These are phyloP conservation scores for Neofusicoccum cordaticola DNA, from an alignment of 2,329 filamentous ascomycete species.

Conservation along the genomic window DNA sequence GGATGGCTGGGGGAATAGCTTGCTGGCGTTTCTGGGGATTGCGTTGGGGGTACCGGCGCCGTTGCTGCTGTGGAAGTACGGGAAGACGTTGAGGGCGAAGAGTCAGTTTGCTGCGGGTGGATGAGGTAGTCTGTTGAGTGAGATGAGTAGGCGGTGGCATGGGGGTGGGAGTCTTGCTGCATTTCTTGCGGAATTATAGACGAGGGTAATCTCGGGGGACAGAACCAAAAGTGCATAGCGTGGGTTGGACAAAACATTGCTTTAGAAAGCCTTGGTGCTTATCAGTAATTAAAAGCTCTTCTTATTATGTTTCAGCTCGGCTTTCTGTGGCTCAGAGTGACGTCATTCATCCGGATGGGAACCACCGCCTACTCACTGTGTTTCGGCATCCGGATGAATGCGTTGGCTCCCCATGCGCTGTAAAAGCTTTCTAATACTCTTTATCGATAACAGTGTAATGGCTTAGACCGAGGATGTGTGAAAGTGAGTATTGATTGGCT, in stretches of 20 bases:
- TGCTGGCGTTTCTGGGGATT: slow-evolving; percentile 37
- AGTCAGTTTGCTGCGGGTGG: slow-evolving; percentile 49
- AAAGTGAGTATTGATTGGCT: neutral
- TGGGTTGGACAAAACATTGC: neutral
- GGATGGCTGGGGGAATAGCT: slow-evolving; percentile 43
- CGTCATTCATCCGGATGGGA: too few species aligned
- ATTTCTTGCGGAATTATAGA: neutral
- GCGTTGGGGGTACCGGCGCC: slow-evolving; percentile 46
- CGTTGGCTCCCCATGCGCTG: too few species aligned
- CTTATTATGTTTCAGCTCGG: too few species aligned
- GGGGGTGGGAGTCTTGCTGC: neutral
- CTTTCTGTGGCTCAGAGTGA: too few species aligned
- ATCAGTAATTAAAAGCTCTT: too few species aligned
- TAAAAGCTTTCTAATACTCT: too few species aligned
- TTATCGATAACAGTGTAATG: too few species aligned
- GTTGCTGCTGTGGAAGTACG: slow-evolving; percentile 51
- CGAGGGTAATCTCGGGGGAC: neutral
- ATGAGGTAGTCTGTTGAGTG: neutral
- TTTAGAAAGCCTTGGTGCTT: too few species aligned
- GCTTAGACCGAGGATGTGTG: neutral
- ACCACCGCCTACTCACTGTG: too few species aligned
- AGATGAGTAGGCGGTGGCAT: too few species aligned
- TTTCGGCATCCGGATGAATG: too few species aligned
- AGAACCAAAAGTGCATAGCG: neutral
- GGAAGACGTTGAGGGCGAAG: slow-evolving; percentile 44